Conservation (phyloP, 1,139 yeast species). For the Groenewaldozyma sp. region DNA sequence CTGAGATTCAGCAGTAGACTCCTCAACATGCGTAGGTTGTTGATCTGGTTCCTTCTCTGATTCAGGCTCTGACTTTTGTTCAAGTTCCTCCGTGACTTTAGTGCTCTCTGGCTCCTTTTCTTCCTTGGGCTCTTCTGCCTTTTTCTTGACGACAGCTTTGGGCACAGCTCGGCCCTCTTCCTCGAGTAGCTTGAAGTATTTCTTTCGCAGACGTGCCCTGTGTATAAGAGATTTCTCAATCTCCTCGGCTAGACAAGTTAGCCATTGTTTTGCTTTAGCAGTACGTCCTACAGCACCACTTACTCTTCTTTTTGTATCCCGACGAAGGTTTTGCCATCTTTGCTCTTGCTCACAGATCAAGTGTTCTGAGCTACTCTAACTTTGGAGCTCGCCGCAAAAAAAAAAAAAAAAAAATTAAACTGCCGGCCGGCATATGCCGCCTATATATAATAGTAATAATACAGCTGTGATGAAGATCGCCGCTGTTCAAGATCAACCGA, state of each 20-base stretch:
- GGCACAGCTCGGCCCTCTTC: constrained; percentile 36
- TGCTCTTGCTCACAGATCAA: no score
- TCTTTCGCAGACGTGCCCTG: constrained; percentile 73
- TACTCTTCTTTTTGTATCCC: constrained; percentile 13
- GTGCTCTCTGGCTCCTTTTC: constrained; percentile 2
- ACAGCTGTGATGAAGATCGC: no score
- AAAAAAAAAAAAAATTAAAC: constrained; percentile 4
- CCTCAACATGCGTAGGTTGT: constrained; percentile 3
- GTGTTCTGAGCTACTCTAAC: no score
- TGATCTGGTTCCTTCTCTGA: not conserved
- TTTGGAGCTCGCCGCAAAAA: no score
- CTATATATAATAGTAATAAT: no score
- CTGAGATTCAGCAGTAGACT: constrained; percentile 3
- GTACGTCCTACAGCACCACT: not conserved
- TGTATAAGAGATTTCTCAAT: constrained; percentile 71
- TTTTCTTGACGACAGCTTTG: constrained; percentile 27
- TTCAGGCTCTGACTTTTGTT: constrained; percentile 1
- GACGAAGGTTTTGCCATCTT: constrained; percentile 4
- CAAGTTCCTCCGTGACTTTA: not conserved
- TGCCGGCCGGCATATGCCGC: no score
- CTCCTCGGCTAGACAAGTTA: constrained; percentile 31
- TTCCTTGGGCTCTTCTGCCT: constrained; percentile 31
- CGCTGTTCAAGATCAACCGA: no score
- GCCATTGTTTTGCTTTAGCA: not conserved
- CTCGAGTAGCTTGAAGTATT: constrained; percentile 71